A percentile compares a stretch with the other conserved stretches of the same genome.
Evolutionary conservation across 768 basidiomycete species (phyloP).

Genomic region (Lactifluus piperatus): DNA sequence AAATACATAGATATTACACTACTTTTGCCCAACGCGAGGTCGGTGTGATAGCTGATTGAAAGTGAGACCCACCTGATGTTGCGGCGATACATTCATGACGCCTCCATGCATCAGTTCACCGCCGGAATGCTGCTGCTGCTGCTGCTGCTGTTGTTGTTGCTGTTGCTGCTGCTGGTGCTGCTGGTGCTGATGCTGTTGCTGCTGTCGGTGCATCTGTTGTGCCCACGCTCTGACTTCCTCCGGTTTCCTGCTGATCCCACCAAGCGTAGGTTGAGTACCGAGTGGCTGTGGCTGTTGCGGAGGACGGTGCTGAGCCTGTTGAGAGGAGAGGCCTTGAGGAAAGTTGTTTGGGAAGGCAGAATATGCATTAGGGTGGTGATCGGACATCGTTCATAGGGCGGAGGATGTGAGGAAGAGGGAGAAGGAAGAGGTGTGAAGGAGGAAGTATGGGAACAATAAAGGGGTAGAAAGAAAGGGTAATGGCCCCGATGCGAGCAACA

Average conservation of each 20-base stretch:
- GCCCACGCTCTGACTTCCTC: conserved; percentile 12
- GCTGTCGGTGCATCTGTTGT: too few relatives aligned
- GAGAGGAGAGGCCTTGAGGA: conserved; percentile 4
- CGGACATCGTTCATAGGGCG: conserved; percentile 21
- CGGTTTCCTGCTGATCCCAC: conserved; percentile 13
- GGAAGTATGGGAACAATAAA: not conserved
- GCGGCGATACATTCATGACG: not conserved
- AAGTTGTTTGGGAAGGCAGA: conserved; percentile 15
- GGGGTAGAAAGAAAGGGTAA: not conserved
- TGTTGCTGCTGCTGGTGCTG: conserved; percentile 11
- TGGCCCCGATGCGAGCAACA: conserved; percentile 3
- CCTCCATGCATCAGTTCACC: conserved; percentile 11
- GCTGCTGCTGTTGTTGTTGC: conserved; percentile 12
- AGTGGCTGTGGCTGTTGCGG: conserved; percentile 12
- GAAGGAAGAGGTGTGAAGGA: conserved; percentile 5
- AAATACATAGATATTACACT: not conserved
- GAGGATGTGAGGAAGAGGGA: conserved; percentile 12
- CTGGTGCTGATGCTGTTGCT: conserved; percentile 6
- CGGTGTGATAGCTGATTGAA: not conserved
- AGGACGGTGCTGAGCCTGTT: conserved; percentile 17
- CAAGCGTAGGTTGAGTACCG: conserved; percentile 12
- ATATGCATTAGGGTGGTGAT: conserved; percentile 19
- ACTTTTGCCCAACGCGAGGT: not conserved
- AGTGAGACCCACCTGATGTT: conserved; percentile 12
- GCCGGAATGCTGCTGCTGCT: conserved; percentile 7